Evolutionary conservation across 2,329 filamentous ascomycete genomes (phyloP).

Genomic region (Colletotrichum liriopes): DNA sequence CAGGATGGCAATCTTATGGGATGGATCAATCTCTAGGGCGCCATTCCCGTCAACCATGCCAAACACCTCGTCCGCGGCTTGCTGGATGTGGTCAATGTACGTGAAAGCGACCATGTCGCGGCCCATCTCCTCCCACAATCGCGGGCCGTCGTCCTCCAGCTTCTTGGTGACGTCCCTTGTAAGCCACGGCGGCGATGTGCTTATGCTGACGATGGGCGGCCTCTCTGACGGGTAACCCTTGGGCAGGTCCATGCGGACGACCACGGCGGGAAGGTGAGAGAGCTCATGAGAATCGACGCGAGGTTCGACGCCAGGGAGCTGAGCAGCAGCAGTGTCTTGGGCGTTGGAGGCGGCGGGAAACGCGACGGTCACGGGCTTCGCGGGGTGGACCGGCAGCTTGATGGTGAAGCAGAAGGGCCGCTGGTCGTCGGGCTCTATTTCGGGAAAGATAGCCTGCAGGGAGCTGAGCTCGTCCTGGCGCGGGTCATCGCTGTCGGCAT

Average conservation of each 20-base stretch:
- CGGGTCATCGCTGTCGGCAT: slow-evolving; percentile 62
- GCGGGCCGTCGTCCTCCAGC: slow-evolving; percentile 65
- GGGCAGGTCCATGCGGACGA: slow-evolving; percentile 69
- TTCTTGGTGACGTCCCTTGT: slow-evolving; percentile 61
- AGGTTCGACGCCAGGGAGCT: slow-evolving; percentile 31
- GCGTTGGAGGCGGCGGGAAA: slow-evolving; percentile 64
- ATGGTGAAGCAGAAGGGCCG: slow-evolving; percentile 68
- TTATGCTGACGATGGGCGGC: slow-evolving; percentile 67
- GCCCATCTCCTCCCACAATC: slow-evolving; percentile 75
- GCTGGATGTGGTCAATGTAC: slow-evolving; percentile 76
- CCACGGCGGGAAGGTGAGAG: slow-evolving; percentile 72
- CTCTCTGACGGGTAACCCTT: slow-evolving; percentile 69
- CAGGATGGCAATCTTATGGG: slow-evolving; percentile 79
- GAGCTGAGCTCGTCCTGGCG: slow-evolving; percentile 73
- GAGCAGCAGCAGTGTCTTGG: slow-evolving; percentile 39
- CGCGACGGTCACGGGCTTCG: slow-evolving; percentile 68
- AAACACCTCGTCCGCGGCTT: slow-evolving; percentile 73
- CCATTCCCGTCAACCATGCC: slow-evolving; percentile 66
- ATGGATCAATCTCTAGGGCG: slow-evolving; percentile 66
- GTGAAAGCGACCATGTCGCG: slow-evolving; percentile 72
- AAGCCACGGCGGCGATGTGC: slow-evolving; percentile 72
- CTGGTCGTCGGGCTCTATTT: slow-evolving; percentile 65
- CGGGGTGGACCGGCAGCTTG: slow-evolving; percentile 71
- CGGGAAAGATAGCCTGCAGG: slow-evolving; percentile 77
- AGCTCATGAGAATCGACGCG: slow-evolving; percentile 65